Percentiles rank a stretch among this genome's conserved stretches.
Conservation (phyloP, 1,284 basidiomycete species). For the Tilletia setariae region DNA sequence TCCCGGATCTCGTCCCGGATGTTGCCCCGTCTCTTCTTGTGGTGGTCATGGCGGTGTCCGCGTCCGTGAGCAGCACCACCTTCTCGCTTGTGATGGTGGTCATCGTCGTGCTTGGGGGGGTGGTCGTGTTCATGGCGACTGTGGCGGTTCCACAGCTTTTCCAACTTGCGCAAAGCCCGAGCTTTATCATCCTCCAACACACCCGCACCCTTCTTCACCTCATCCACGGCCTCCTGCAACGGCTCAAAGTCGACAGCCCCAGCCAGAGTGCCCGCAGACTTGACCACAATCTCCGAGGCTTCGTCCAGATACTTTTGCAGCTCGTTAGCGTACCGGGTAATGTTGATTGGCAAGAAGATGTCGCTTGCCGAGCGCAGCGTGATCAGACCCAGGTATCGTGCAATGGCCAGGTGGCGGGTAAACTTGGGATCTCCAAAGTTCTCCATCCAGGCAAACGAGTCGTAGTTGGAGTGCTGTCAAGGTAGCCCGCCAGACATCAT, state of each 20-base stretch:
- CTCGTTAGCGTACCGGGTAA: conserved; percentile 58
- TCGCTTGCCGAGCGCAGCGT: conserved; percentile 66
- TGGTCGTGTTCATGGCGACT: conserved; percentile 17
- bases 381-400: conserved; percentile 59
- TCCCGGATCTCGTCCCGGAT: conserved; percentile 40
- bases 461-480: conserved; percentile 67
- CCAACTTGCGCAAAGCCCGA: conserved; percentile 23
- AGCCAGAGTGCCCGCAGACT: background rate
- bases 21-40: conserved; percentile 17
- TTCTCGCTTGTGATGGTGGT: background rate
- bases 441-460: conserved; percentile 72
- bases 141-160: background rate
- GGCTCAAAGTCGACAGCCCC: conserved; percentile 18
- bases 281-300: conserved; percentile 26
- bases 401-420: conserved; percentile 67
- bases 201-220: conserved; percentile 22
- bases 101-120: background rate
- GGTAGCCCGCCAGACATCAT: conserved; percentile 35
- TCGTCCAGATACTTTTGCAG: conserved; percentile 34
- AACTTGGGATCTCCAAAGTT: conserved; percentile 73
- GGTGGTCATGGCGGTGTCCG: background rate
- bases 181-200: conserved; percentile 24
- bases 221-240: conserved; percentile 23
- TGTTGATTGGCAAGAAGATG: conserved; percentile 68
- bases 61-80: background rate